Evolutionary conservation across 495 filamentous ascomycete genomes (phyloP), one percentile per base, ranked within the genome.

Genomic region (Amphirosellinia nigrospora): DNA sequence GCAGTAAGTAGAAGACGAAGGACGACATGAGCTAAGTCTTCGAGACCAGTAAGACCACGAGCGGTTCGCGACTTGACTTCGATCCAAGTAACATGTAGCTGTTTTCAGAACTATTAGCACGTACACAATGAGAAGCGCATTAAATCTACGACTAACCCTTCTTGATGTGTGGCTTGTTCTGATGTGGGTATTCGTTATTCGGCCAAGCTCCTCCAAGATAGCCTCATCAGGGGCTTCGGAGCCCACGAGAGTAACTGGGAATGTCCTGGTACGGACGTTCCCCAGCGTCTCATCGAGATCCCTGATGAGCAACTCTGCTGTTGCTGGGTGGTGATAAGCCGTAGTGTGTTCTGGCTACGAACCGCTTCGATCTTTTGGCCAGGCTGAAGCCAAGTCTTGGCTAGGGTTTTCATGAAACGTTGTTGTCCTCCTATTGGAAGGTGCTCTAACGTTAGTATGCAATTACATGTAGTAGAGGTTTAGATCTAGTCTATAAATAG

Each of bases 1-100:
- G 81, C 78, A n/a, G 78, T 74, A 38, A 83, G 71, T 10, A 87
- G 68, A 16, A 85, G 77, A 8, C 86, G 84, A 36, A 79, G 65
- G 16, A 83, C 83, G 4, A 79, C 71, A 53, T 88, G 81, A 32
- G 68, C 66, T 0, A 68, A 61, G 48, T 79, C 71, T 69, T 83
- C 81, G 30, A 74, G 50, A 21, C 1, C 13, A 7, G 2, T 10
- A 30, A 48, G 19, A n/a, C 59, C 65, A 30, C 70, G 62, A 30
- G 72, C 68, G 23, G 64, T 39, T 23, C 70, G 71, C 2, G 68
- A 63, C 1, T 74, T 53, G 10, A 71, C 21, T 55, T 83, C 67
- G 10, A 84, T 72, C 84, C 84, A 85, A n/a, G 77, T 75, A 50
- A 86, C 77, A n/a, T 68, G 9, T 41, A 77, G 11, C 73, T 79